A percentile compares a stretch with the other conserved stretches of the same genome.
Evolutionary conservation across 306 rosid species (phyloP).

Genomic region (Ammopiptanthus mongolicus): DNA sequence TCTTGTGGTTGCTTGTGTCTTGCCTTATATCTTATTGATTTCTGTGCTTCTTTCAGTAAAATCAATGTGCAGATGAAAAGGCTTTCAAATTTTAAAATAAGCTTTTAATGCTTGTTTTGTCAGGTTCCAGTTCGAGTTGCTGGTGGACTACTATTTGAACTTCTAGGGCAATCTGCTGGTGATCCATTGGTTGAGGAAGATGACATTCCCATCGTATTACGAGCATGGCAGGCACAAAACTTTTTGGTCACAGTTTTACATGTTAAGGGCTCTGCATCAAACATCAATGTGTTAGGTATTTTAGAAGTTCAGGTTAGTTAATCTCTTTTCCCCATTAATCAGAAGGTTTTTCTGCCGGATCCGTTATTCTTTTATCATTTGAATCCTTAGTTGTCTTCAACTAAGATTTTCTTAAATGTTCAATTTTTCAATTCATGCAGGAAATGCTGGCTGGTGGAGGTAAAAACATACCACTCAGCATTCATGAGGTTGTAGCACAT

Average conservation of each 20-base stretch:
- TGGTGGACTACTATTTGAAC: slow-evolving; percentile 87
- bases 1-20: not conserved
- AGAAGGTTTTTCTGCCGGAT: not conserved
- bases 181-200: slow-evolving; percentile 77
- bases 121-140: slow-evolving; percentile 92
- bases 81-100: not conserved
- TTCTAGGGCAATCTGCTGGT: slow-evolving; percentile 87
- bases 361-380: not conserved
- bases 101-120: not conserved
- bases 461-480: slow-evolving; percentile 37
- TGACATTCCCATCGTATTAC: slow-evolving; percentile 80
- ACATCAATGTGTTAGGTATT: slow-evolving; percentile 67
- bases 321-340: not conserved
- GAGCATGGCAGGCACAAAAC: slow-evolving; percentile 93
- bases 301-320: slow-evolving; percentile 83
- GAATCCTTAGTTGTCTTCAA: not conserved
- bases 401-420: not conserved
- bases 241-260: slow-evolving; percentile 77
- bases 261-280: slow-evolving; percentile 62
- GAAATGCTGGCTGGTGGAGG: slow-evolving; percentile 55
- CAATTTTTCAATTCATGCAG: slow-evolving; percentile 17
- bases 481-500: slow-evolving; percentile 56
- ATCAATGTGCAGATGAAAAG: not conserved
- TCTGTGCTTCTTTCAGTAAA: not conserved
- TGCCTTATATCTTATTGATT: not conserved